phyloP scores from a whole-genome alignment of 2,329 filamentous ascomycete genomes.

The Hypoxylon rubiginosum region DNA sequence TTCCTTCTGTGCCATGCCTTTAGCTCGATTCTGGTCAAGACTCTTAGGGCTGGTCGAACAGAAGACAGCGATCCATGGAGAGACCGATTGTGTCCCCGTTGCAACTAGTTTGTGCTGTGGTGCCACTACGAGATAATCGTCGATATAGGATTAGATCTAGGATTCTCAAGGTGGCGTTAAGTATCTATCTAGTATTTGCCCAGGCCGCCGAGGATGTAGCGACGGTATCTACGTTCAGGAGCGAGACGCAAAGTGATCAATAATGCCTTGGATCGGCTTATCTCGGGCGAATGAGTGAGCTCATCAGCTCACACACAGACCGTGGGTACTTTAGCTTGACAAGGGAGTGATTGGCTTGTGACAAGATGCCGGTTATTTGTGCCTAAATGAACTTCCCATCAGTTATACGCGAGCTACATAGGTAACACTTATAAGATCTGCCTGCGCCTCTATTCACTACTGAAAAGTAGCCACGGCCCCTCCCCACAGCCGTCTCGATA shows the following conservation, averaged over 20 bases:
- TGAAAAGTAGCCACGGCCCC: slow-evolving; percentile 26
- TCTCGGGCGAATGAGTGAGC: slow-evolving; percentile 40
- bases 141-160: neutral
- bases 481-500: slow-evolving; percentile 21
- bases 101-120: neutral
- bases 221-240: slow-evolving; percentile 13
- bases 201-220: neutral
- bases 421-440: slow-evolving; percentile 33
- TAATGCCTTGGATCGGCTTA: slow-evolving; percentile 33
- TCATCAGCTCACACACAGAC: slow-evolving; percentile 16
- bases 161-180: slow-evolving; percentile 4
- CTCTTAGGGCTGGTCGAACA: slow-evolving; percentile 1
- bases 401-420: slow-evolving; percentile 18
- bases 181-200: slow-evolving; percentile 1
- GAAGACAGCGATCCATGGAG: slow-evolving; percentile 2
- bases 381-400: slow-evolving; percentile 39
- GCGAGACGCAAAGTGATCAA: slow-evolving; percentile 14
- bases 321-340: slow-evolving; percentile 31
- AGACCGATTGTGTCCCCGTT: slow-evolving; percentile 7
- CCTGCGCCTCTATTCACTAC: slow-evolving; percentile 19
- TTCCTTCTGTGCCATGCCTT: neutral
- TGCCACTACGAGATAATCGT: slow-evolving; percentile 3
- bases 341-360: slow-evolving; percentile 38
- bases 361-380: slow-evolving; percentile 37
- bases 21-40: neutral